Evolutionary conservation across 2,329 filamentous ascomycete species (phyloP).

Genomic region (Sphaerulina vaccinii): DNA sequence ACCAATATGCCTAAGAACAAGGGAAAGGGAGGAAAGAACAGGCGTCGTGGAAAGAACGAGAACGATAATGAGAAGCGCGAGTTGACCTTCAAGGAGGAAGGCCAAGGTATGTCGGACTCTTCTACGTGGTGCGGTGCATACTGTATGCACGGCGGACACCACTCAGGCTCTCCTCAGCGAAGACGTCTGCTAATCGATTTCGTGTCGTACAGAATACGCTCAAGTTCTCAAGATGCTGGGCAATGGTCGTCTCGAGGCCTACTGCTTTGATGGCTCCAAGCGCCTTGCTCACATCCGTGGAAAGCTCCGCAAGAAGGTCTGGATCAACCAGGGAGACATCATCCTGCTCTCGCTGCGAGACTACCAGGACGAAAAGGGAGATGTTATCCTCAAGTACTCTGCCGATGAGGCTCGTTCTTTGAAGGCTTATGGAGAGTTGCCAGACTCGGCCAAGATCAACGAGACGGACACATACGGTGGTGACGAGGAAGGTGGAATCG

Average conservation of each 20-base stretch:
- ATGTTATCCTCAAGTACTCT: conserved; percentile 92
- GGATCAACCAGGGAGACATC: conserved; percentile 98
- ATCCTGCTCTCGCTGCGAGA: conserved; percentile 84
- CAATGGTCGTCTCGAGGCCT: conserved; percentile 87
- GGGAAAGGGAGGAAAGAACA: conserved; percentile 99
- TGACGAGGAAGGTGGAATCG: conserved; percentile 90
- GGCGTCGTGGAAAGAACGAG: conserved; percentile 80
- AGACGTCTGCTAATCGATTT: background rate
- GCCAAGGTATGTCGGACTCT: conserved; percentile 63
- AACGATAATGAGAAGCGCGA: conserved; percentile 99
- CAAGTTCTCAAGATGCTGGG: conserved; percentile 95
- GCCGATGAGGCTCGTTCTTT: conserved; percentile 91
- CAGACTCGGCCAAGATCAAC: conserved; percentile 99
- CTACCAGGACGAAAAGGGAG: conserved; percentile 91
- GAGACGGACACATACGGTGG: conserved; percentile 93
- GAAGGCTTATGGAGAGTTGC: conserved; percentile 96
- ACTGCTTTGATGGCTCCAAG: conserved; percentile 93
- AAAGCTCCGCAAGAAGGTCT: conserved; percentile 99
- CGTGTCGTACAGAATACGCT: conserved; percentile 61
- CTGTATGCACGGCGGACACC: background rate
- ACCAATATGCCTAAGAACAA: conserved; percentile 94
- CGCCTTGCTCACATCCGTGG: conserved; percentile 83
- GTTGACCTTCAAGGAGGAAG: conserved; percentile 97
- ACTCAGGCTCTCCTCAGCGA: too few species aligned
- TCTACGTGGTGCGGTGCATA: background rate